Evolutionary conservation across 441 rosid species (phyloP), one percentile per base, ranked within the genome.

Genomic region (Breynia disticha): DNA sequence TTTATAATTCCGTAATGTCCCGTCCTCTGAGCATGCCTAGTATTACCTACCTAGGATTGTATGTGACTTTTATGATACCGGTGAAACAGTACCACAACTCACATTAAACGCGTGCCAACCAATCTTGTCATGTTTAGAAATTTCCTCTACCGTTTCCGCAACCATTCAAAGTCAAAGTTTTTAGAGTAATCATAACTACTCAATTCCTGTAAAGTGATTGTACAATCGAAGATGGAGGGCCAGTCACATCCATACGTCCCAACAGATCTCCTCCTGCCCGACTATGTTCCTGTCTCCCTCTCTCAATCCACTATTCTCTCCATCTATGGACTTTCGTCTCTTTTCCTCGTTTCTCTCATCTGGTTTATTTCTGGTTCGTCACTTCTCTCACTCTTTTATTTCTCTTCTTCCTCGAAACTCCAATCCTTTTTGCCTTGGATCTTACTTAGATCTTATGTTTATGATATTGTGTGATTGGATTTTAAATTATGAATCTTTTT

Each of bases 161-260:
- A n/a, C n/a, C n/a, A n/a, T n/a, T n/a, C n/a, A n/a, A n/a, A n/a
- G n/a, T n/a, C n/a, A n/a, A n/a, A n/a, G n/a, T n/a, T n/a, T n/a
- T n/a, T n/a, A n/a, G n/a, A n/a, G n/a, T n/a, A n/a, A n/a, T n/a
- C n/a, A n/a, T n/a, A n/a, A n/a, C n/a, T n/a, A n/a, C n/a, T n/a
- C n/a, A n/a, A n/a, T n/a, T n/a, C n/a, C n/a, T n/a, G n/a, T n/a
- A n/a, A n/a, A n/a, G n/a, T n/a, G n/a, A n/a, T 9, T 48, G 39
- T 35, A 41, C 10, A 62, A 66, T 66, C 57, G 51, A 72, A 62
- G 73, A 41, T 67, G 73, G 55, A 71, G 54, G 47, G 28, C 5
- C 69, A 52, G 48, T 60, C 57, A 57, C 96, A 90, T 72, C 96
- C 98, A 0, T 90, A 85, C 61, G 72, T 79, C 46, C 96, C 98